Conservation (phyloP, 2,329 filamentous ascomycete species). For the Neocatenulostroma microsporum region DNA sequence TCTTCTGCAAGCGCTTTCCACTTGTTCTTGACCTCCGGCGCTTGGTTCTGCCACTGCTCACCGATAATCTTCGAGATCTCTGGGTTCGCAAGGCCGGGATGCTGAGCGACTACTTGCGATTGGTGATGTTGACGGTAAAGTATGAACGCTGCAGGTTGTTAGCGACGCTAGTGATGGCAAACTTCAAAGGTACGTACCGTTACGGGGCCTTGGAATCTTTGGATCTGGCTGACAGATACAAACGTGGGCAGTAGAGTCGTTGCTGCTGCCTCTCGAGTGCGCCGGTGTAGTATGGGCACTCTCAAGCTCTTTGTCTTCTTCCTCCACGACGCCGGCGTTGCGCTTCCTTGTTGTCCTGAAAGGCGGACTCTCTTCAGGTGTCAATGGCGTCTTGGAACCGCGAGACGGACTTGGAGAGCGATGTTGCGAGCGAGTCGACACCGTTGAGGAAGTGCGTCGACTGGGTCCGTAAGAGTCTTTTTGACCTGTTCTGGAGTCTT, state of each 20-base stretch:
- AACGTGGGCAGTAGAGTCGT: slow-evolving; percentile 45
- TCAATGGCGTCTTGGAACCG: slow-evolving; percentile 28
- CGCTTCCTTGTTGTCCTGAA: slow-evolving; percentile 28
- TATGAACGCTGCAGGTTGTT: slow-evolving; percentile 95
- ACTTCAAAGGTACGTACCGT: slow-evolving; percentile 57
- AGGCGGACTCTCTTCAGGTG: slow-evolving; percentile 30
- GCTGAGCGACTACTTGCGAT: slow-evolving; percentile 65
- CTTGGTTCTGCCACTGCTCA: slow-evolving; percentile 76
- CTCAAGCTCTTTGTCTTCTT: slow-evolving; percentile 24
- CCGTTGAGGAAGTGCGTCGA: slow-evolving; percentile 24
- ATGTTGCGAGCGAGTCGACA: slow-evolving; percentile 23
- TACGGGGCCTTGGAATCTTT: slow-evolving; percentile 63
- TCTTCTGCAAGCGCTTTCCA: slow-evolving; percentile 91
- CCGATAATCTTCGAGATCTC: slow-evolving; percentile 98
- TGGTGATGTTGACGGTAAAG: slow-evolving; percentile 93
- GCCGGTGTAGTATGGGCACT: slow-evolving; percentile 18
- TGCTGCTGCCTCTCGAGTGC: slow-evolving; percentile 27
- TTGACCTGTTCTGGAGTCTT: slow-evolving; percentile 18
- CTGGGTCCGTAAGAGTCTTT: slow-evolving; percentile 14
- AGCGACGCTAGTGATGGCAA: too few relatives aligned
- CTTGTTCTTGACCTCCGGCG: slow-evolving; percentile 64
- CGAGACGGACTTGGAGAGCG: slow-evolving; percentile 23
- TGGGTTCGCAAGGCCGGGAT: slow-evolving; percentile 88
- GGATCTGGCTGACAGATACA: slow-evolving; percentile 64
- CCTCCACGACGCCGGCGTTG: slow-evolving; percentile 24